phyloP scores from a whole-genome alignment of 164 flowering plant species.

The Amborella trichopoda region DNA sequence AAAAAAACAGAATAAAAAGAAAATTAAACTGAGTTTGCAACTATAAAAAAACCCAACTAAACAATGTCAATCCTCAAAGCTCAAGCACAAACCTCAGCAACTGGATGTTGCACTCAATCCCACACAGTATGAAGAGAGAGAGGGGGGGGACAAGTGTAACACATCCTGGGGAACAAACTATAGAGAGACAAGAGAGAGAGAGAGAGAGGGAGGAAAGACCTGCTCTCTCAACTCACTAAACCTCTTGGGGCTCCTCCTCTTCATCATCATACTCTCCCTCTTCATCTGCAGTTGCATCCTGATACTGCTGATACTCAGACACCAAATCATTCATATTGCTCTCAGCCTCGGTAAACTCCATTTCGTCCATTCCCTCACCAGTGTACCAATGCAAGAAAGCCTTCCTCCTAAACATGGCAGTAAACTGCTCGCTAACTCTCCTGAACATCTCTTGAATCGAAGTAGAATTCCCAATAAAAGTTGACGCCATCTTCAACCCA shows the following conservation, averaged over 20 bases:
- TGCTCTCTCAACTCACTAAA: too few relatives aligned
- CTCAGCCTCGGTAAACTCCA: constrained; percentile 72
- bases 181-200: too few relatives aligned
- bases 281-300: constrained; percentile 73
- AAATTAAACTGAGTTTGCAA: too few relatives aligned
- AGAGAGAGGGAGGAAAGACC: too few relatives aligned
- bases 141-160: too few relatives aligned
- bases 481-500: constrained; percentile 61
- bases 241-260: constrained; percentile 26
- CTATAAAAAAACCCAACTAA: too few relatives aligned
- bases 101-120: too few relatives aligned
- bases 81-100: too few relatives aligned
- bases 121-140: too few relatives aligned
- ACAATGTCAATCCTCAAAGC: too few relatives aligned
- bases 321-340: constrained; percentile 79
- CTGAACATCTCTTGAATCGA: constrained; percentile 66
- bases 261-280: constrained; percentile 61
- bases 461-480: constrained; percentile 57
- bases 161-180: too few relatives aligned
- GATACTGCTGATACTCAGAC: constrained; percentile 71
- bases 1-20: too few relatives aligned
- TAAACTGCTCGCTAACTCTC: constrained; percentile 61
- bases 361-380: constrained; percentile 67
- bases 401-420: constrained; percentile 66
- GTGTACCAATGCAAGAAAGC: constrained; percentile 76